Conservation (phyloP, 192 early-diverging fungal genomes). For the Backusella tuberculispora region DNA sequence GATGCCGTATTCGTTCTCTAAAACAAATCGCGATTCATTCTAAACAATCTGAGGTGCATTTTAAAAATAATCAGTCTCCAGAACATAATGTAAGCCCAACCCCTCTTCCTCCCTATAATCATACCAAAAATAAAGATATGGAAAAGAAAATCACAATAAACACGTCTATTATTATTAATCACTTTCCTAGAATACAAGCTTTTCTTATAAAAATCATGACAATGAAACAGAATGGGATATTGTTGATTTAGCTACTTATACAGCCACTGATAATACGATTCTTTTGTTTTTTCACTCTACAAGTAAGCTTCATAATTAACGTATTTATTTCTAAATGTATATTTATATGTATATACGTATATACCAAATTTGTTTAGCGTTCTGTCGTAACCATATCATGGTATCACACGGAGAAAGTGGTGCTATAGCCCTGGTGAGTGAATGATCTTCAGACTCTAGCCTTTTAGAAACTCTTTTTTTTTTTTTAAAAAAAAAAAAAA, state of each 20-base stretch:
- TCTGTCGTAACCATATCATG: neutral
- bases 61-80: neutral
- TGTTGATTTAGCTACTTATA: slow-evolving; percentile 28
- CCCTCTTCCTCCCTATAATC: neutral
- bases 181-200: neutral
- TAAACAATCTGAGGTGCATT: slow-evolving; percentile 2
- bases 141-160: neutral
- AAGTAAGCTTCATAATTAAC: neutral
- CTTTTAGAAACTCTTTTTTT: neutral
- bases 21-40: slow-evolving; percentile 5
- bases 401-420: slow-evolving; percentile 2
- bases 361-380: neutral
- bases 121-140: neutral
- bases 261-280: slow-evolving; percentile 23
- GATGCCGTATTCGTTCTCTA: slow-evolving; percentile 1
- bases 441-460: neutral
- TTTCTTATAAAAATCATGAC: neutral
- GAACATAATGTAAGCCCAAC: neutral
- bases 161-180: neutral
- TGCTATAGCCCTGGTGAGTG: neutral
- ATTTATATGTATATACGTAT: neutral
- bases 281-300: slow-evolving; percentile 27
- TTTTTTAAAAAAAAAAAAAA: neutral
- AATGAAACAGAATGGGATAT: slow-evolving; percentile 20
- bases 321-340: neutral